Percentiles rank a stretch among this genome's conserved stretches.
These are phyloP conservation scores for Endothia cerciana DNA, from an alignment of 2,329 filamentous ascomycete genomes.

Conservation along the genomic window DNA sequence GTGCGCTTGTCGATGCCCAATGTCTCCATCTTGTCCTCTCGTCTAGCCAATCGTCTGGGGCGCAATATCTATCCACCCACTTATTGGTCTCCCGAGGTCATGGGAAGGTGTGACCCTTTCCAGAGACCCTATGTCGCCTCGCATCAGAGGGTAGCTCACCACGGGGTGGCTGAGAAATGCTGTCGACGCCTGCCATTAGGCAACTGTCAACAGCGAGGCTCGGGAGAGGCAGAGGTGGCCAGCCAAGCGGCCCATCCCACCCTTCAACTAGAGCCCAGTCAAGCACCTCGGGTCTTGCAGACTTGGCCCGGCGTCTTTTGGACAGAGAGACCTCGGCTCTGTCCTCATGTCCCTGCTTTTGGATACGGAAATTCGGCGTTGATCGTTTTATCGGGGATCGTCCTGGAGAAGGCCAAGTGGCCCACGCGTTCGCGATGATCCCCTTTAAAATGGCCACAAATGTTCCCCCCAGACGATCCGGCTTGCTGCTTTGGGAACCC, in stretches of 20 bases:
- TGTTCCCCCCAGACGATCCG: not conserved
- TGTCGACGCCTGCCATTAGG: not conserved
- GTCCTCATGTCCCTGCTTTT: not conserved
- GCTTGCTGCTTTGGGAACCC: not conserved
- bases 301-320: not conserved
- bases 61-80: not conserved
- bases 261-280: not conserved
- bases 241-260: not conserved
- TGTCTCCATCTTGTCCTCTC: not conserved
- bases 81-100: not conserved
- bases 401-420: not conserved
- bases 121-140: not conserved
- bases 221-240: not conserved
- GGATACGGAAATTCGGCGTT: not conserved
- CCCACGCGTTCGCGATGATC: not conserved
- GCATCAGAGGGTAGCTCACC: not conserved
- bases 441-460: not conserved
- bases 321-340: not conserved
- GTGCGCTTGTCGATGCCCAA: slow-evolving; percentile 2
- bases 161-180: not conserved
- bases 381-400: not conserved
- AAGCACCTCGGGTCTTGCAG: not conserved
- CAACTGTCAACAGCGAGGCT: slow-evolving; percentile 1
- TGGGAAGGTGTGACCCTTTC: not conserved
- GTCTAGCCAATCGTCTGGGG: not conserved